Evolutionary conservation across 148 eudicot genomes (phyloP).

Genomic region (Spergularia bocconei): DNA sequence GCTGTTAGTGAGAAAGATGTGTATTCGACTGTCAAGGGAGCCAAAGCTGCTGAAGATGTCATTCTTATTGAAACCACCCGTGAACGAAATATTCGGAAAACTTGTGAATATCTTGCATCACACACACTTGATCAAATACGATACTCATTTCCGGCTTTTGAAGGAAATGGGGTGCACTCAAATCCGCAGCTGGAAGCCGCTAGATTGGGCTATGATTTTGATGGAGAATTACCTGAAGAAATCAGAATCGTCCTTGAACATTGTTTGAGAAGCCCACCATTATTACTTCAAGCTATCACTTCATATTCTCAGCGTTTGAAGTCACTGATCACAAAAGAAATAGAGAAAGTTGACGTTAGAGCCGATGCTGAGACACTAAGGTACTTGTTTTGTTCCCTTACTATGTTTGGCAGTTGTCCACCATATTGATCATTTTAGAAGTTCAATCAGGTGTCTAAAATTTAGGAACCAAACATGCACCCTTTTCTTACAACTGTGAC

Average conservation of each 20-base stretch:
- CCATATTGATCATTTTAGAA: not conserved
- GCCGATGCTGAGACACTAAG: constrained; percentile 98
- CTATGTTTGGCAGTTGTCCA: not conserved
- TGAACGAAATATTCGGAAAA: constrained; percentile 79
- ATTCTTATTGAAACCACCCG: constrained; percentile 89
- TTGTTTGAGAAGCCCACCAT: constrained; percentile 85
- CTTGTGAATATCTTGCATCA: constrained; percentile 76
- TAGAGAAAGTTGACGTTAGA: constrained; percentile 92
- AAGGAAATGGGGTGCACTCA: constrained; percentile 80
- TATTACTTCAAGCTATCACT: constrained; percentile 79
- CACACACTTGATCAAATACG: constrained; percentile 74
- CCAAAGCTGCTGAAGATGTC: constrained; percentile 80
- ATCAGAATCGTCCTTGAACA: constrained; percentile 61
- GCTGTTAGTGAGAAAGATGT: constrained; percentile 62
- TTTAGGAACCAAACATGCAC: not conserved
- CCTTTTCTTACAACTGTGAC: not conserved
- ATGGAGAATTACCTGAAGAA: constrained; percentile 73
- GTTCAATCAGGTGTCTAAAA: not conserved
- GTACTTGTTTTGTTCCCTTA: constrained; percentile 30
- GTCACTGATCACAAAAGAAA: constrained; percentile 61
- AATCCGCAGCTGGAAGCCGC: constrained; percentile 80
- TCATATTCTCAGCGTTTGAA: constrained; percentile 73
- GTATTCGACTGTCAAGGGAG: constrained; percentile 78
- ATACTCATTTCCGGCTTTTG: constrained; percentile 88
- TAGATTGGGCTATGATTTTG: constrained; percentile 74